Base-by-base conservation (phyloP, 805 yeast species). In the Nakazawaea holstii region DNA sequence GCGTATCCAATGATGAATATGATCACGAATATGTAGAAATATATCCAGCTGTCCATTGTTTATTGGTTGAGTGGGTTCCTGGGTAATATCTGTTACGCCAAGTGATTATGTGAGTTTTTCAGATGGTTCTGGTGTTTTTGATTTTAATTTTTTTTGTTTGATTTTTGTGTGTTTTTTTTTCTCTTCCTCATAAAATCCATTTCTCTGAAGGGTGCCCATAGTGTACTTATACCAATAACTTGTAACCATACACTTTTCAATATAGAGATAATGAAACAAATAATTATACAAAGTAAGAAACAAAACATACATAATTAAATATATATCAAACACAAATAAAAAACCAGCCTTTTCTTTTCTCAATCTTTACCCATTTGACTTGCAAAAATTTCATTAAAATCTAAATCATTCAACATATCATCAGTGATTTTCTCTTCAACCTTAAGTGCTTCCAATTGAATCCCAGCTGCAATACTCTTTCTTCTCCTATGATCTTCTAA, bases 401-500 rank as follows among this genome's bases (percentile, higher is more conserved):
- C 49, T 29, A 40, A 40, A 4, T 14, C 31, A 10, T 46, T 30
- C 32, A 46, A 46, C 44, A 46, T 46, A 29, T 46, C 49, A 40
- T 46, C 49, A 3, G 49, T 46, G 13, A 46, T 35, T 27, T 44
- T 30, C 35, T 33, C 15, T n/a, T 13, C 24, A 20, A 20, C 17
- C 17, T 33, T 33, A 4, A 28, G 14, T 17, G 24, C 14, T 13
- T 27, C 41, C 10, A 39, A 8, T 9, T 39, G 35, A 29, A 7
- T 26, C n/a, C 41, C 41, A 38, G 20, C 31, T 8, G 15, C 29
- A 3, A 44, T 14, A 35, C 45, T 43, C 39, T 42, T 43, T 58
- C 62, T 51, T 62, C 67, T n/a, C 69, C 26, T 11, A 24, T 35
- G 82, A 53, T 84, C 90, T 40, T 80, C 82, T 67, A 82, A 74